Evolutionary conservation across 2,329 filamentous ascomycete genomes (phyloP), one percentile per base, ranked within the genome.

Genomic region (Colletotrichum cuscutae): DNA sequence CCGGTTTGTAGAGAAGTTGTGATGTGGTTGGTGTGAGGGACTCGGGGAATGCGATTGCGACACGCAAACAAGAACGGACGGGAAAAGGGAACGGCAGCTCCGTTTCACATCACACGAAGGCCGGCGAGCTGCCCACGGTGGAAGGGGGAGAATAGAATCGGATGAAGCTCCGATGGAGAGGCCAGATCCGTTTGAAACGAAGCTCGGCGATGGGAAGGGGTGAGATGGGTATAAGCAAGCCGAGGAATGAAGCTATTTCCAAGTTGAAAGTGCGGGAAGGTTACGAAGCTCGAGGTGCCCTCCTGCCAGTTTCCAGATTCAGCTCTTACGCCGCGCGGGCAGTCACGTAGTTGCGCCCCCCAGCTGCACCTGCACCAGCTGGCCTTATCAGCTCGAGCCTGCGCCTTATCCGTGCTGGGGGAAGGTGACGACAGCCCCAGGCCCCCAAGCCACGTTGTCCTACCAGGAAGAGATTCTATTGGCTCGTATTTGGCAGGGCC

Each of bases 81-180:
- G 71, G 46, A 49, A 42, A 42, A 49, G 42, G 71, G 28, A 62
- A 61, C 54, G 60, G 60, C 60, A 54, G 66, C 67, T 54, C 66
- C 66, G 73, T 75, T 73, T 72, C 71, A 74, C 73, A 68, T 74
- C 71, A 74, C 65, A 73, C 71, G 71, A 65, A 63, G 46, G 37
- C 37, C 58, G 56, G 63, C 59, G 42, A 68, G 71, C 52, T 46
- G 58, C 52, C 42, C n/a, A 53, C 26, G 57, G 30, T 19, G 30
- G 24, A 4, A 26, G 35, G 28, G n/a, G 26, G 46, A 9, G 7
- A 37, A 22, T 49, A n/a, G 30, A 22, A 56, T 60, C 60, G 67
- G 61, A 66, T 49, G 60, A 57, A 42, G 52, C 30, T 49, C 37
- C 8, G 26, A 42, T 59, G 22, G n/a, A 49, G 42, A 49, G 5